Evolutionary conservation across 1,139 yeast genomes (phyloP), one percentile per base, ranked within the genome.

Genomic region (Nakaseomyces delphensis): DNA sequence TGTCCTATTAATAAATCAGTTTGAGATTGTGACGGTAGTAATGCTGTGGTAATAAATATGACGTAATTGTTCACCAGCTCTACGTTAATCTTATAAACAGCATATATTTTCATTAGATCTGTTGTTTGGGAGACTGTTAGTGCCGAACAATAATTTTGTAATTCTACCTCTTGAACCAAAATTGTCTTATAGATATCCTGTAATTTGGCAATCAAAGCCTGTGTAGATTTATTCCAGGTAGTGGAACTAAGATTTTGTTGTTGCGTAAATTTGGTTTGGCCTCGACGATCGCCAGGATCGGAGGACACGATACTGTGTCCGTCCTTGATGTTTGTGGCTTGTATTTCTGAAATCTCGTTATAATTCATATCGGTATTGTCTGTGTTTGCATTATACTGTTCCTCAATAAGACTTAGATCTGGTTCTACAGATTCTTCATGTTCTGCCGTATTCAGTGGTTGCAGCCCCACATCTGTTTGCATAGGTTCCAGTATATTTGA

Each of bases 161-260:
- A 76, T 45, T 77, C 75, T 46, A 77, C 79, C 63, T 81, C 89
- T 50, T 73, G 72, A 49, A 74, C 76, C 42, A 81, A 78, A 40
- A 82, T 81, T 42, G 74, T 69, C 53, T 79, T 79, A 57, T 81
- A 82, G 4, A 86, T 79, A 55, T 81, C 87, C 57, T 81, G 84
- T 24, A 81, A 61, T 54, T 80, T 80, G 3, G 82, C 69, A 3
- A 85, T 84, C 43, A 81, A 65, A 44, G 77, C 77, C 51, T 79
- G 87, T 57, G 80, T 86, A 55, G 80, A 83, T 46, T 74, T 29
- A 20, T 28, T 27, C 25, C 40, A 20, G 3, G 27, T 38, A 2
- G 40, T 10, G 9, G 35, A 19, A n/a, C 13, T 27, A 19, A 28
- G 11, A 10, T 18, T 28, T 10, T 27, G 30, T 14, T 39, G 32